Evolutionary conservation across 208 protist species (phyloP), one percentile per base, ranked within the genome.

Genomic region (Histomonas meleagridis): DNA sequence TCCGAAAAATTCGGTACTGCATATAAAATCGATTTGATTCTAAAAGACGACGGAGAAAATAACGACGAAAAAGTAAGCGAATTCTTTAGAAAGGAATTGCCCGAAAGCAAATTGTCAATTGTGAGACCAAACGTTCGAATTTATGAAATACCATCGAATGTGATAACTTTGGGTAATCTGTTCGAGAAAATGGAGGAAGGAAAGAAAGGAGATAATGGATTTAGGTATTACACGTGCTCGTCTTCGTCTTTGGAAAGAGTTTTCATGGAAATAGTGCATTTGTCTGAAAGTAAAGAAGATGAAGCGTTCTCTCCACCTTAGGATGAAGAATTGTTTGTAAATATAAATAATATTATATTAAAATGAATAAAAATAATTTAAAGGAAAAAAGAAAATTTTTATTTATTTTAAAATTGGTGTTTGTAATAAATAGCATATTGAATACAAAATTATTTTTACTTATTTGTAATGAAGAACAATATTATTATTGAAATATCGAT

Each of bases 241-340:
- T 48, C 32, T 18, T 79, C 70, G 18, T 46, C n/a, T 18, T 18
- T 79, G 3, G 70, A 79, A 43, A 79, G 70, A 79, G 70, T 79
- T 18, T 79, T 79, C 70, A 79, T 79, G 70, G 70, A 79, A 51
- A 79, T 79, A 49, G 70, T 79, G 46, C 70, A 79, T 35, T 49
- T 79, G 70, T 79, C 70, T 79, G 70, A 79, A 51, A 46, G 40
- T 35, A 40, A 79, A 49, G 32, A 79, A 21, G 53, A 7, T 57
- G 53, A 57, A 57, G n/a, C n/a, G n/a, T n/a, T n/a, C n/a, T n/a
- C n/a, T n/a, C n/a, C n/a, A n/a, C n/a, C n/a, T n/a, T n/a, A n/a
- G n/a, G n/a, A n/a, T n/a, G n/a, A n/a, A n/a, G n/a, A n/a, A n/a
- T n/a, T n/a, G n/a, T n/a, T n/a, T n/a, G n/a, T n/a, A n/a, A n/a